Evolutionary conservation across 1,139 yeast species (phyloP).

Genomic region (Candida tetrigidarum): DNA sequence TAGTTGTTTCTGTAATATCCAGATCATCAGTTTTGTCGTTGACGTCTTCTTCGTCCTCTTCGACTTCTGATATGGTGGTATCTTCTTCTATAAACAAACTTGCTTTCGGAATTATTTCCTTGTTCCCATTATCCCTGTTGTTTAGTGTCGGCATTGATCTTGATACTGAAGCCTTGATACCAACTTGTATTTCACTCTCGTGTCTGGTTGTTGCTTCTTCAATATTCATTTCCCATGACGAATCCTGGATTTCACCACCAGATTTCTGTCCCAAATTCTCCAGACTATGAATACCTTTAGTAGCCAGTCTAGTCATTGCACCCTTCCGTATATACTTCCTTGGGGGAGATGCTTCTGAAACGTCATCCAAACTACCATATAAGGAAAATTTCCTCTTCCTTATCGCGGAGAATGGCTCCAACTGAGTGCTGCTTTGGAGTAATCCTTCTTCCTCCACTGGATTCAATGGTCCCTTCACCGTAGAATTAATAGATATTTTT

Average conservation of each 20-base stretch:
- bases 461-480: constrained; percentile 8
- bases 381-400: neutral
- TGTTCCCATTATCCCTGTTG: neutral
- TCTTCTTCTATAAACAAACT: neutral
- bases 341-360: too few relatives aligned
- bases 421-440: neutral
- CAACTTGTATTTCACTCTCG: too few relatives aligned
- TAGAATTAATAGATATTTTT: constrained; percentile 11
- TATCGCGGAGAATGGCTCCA: neutral
- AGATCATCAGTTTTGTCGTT: too few relatives aligned
- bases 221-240: too few relatives aligned
- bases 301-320: neutral
- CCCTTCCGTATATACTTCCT: neutral
- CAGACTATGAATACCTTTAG: too few relatives aligned
- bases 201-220: too few relatives aligned
- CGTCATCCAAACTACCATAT: neutral
- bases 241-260: neutral
- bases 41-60: neutral
- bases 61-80: neutral
- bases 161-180: neutral
- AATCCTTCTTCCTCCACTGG: neutral
- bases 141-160: too few relatives aligned
- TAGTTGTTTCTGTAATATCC: neutral
- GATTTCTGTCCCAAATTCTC: too few relatives aligned
- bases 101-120: neutral